Conservation (phyloP, 257 asterid genomes). For the Verbena officinalis region DNA sequence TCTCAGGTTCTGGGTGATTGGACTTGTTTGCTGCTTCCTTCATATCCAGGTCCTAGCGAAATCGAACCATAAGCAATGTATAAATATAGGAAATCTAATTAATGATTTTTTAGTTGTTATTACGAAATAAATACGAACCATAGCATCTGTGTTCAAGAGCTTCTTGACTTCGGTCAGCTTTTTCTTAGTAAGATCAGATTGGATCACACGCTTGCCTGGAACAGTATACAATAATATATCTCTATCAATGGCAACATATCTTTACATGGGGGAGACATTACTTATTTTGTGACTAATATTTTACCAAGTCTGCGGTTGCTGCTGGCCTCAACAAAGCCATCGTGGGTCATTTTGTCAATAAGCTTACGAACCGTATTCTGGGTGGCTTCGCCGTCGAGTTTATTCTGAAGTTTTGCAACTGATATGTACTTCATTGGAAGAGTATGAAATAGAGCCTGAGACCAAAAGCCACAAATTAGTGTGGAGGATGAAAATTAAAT, state of each 20-base stretch:
- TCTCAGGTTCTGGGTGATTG: constrained; percentile 38
- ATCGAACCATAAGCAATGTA: constrained; percentile 13
- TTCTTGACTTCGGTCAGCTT: constrained; percentile 74
- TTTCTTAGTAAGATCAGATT: constrained; percentile 72
- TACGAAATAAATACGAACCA: constrained; percentile 46
- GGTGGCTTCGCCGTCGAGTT: constrained; percentile 77
- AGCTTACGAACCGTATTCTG: constrained; percentile 66
- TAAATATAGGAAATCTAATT: constrained; percentile 13
- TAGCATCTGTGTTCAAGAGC: constrained; percentile 51
- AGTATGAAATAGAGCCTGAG: constrained; percentile 89
- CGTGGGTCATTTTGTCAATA: constrained; percentile 82
- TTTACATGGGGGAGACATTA: constrained; percentile 10
- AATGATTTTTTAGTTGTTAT: constrained; percentile 7
- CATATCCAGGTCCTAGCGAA: constrained; percentile 58
- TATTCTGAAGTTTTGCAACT: constrained; percentile 69
- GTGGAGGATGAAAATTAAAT: background rate
- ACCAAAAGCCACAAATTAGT: constrained; percentile 21
- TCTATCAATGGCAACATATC: constrained; percentile 12
- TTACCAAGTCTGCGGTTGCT: constrained; percentile 84
- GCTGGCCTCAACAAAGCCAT: constrained; percentile 76
- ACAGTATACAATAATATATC: constrained; percentile 13
- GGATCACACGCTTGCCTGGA: constrained; percentile 92
- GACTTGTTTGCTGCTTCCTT: constrained; percentile 46
- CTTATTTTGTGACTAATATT: background rate
- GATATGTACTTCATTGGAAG: constrained; percentile 80